Base-by-base conservation (phyloP, 805 yeast species). In the Yamadazyma paraphyllophila region DNA sequence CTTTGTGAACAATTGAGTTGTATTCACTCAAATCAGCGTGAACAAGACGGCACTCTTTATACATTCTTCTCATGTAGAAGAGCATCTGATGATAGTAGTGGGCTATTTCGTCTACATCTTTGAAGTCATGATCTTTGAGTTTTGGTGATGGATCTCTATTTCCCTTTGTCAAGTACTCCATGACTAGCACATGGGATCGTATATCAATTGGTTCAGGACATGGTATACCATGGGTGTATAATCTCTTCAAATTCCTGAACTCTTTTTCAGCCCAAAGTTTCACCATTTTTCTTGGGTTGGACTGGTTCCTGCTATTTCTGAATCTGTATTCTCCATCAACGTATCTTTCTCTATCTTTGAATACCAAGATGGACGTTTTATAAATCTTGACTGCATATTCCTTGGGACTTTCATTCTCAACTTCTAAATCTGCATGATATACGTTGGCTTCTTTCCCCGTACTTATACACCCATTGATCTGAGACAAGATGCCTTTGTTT, bases 361-460 rank as follows among this genome's bases (percentile, higher is more conserved):
- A 94, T n/a, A 94, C 97, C 50, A 94, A 70, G 53, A 94, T 94
- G 0, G 98, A 91, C 0, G 99, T 94, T 66, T 94, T 94, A 71
- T 89, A 94, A 47, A 94, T 92, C 61, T 94, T 94, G 41, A 94
- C 87, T 0, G 99, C 99, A 55, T 72, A 83, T 56, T 81, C 96
- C 50, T 71, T 75, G 48, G 71, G 73, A 20, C 39, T 52, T 1
- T 63, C 57, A 45, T 74, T 69, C 4, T 94, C 96, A 13, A 60
- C 70, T 10, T 96, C 97, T 60, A 88, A 92, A 54, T 69, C 74
- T 13, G 74, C 77, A 50, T 71, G 77, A 62, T 94, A 94, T 0
- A 94, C 97, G 59, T 94, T 94, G n/a, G 99, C 99, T 65, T 94
- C 99, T 63, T 94, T 94, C 39, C 99, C 99, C 0, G 99, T 94